These are phyloP conservation scores for Aspergillus jensenii DNA, from an alignment of 2,329 filamentous ascomycete genomes.

Conservation along the genomic window DNA sequence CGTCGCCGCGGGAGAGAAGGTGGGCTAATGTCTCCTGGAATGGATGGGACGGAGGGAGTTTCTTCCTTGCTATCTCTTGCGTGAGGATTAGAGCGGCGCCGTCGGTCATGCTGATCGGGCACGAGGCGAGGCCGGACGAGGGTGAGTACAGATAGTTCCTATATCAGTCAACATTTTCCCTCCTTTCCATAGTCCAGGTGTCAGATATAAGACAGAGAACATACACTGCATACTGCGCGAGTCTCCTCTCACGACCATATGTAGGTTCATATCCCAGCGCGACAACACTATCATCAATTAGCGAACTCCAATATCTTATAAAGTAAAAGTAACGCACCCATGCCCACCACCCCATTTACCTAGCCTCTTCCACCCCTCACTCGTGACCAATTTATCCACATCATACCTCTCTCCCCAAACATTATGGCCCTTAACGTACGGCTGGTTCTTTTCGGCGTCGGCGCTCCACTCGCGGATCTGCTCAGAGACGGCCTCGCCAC, in stretches of 20 bases:
- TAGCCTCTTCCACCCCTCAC: constrained; percentile 61
- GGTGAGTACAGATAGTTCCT: constrained; percentile 53
- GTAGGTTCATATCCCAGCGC: constrained; percentile 25
- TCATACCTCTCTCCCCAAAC: constrained; percentile 58
- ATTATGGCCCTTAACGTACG: constrained; percentile 60
- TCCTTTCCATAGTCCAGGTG: too few relatives aligned
- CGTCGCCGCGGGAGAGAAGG: constrained; percentile 1
- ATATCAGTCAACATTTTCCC: background rate
- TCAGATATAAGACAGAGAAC: too few relatives aligned
- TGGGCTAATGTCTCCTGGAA: background rate
- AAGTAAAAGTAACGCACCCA: constrained; percentile 17
- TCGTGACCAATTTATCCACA: constrained; percentile 60
- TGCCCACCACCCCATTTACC: constrained; percentile 35
- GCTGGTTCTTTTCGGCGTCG: constrained; percentile 66
- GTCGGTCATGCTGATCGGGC: constrained; percentile 63
- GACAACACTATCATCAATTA: constrained; percentile 19
- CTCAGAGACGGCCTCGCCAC: constrained; percentile 32
- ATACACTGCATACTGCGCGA: constrained; percentile 30
- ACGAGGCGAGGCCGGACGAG: constrained; percentile 62
- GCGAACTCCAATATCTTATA: background rate
- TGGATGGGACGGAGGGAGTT: constrained; percentile 5
- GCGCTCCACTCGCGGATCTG: constrained; percentile 39
- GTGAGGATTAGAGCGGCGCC: constrained; percentile 37
- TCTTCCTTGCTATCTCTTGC: constrained; percentile 14
- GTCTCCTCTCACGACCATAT: constrained; percentile 21